Base-by-base conservation (phyloP, 495 filamentous ascomycete species). In the Aspergillus affinis region DNA sequence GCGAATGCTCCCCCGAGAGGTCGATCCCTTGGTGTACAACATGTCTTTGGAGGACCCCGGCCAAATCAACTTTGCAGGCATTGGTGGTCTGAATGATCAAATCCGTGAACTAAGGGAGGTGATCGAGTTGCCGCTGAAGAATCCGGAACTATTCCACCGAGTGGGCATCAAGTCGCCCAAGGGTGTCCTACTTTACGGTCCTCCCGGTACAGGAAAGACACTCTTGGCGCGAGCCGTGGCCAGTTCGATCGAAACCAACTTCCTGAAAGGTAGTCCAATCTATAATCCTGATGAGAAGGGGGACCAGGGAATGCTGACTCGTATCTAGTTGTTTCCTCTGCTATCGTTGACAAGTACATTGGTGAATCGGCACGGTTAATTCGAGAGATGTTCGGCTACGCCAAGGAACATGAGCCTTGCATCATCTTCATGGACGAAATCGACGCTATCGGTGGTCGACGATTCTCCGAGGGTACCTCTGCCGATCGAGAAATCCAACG, bases 351-450 rank as follows among this genome's bases (percentile, higher is more conserved):
- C 79, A 99, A 99, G 74, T 99, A 98, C 74, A 99, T 99, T 48
- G 95, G 95, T 73, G 95, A 99, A 77, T 98, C 94, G 10, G 95
- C 95, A 41, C 88, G 95, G 51, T 80, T 99, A 64, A 99, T 99
- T 67, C 87, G 95, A 76, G 95, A 99, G 73, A 98, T 99, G 95
- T 99, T 99, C 68, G 95, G 95, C 51, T 99, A 99, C 71, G 95
- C 95, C 59, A 97, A 97, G 75, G 95, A 99, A 75, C 95, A 99
- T 74, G 95, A 99, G 72, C 95, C 95, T 48, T 99, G 95, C 75
- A 98, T 99, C 71, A 99, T 99, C 76, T 99, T 99, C 85, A 99
- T 99, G 95, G 95, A 99, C 81, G 95, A 99, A 74, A 99, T 99
- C 73, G 95, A 99, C 70, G 95, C 95, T 66, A 99, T 99, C 70